Percentiles rank a stretch among this genome's conserved stretches.
phyloP scores from a whole-genome alignment of 371 early-diverging fungal species.

The Rhizopus stolonifer region DNA sequence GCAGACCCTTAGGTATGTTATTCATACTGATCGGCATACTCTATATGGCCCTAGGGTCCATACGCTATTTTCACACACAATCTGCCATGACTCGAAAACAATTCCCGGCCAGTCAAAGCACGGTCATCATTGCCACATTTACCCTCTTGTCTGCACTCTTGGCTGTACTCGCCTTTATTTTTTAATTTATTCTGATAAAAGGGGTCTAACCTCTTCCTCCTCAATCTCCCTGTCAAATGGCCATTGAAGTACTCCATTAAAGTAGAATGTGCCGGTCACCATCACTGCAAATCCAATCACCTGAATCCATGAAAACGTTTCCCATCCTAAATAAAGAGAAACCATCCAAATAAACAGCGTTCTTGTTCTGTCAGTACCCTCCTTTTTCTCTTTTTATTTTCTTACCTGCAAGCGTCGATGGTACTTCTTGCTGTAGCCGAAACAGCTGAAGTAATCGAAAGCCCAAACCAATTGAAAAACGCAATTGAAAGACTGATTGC shows the following conservation, averaged over 20 bases:
- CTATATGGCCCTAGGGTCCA: slow-evolving; percentile 61
- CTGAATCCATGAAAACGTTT: slow-evolving; percentile 87
- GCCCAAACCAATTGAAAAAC: slow-evolving; percentile 93
- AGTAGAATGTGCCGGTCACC: slow-evolving; percentile 89
- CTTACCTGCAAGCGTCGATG: slow-evolving; percentile 87
- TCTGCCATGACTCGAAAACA: slow-evolving; percentile 59
- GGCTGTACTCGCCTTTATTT: slow-evolving; percentile 6
- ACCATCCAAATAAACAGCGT: slow-evolving; percentile 96
- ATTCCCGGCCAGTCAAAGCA: slow-evolving; percentile 69
- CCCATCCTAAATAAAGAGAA: slow-evolving; percentile 90
- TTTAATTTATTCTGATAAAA: slow-evolving; percentile 20
- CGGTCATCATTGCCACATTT: slow-evolving; percentile 44
- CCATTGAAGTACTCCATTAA: slow-evolving; percentile 78
- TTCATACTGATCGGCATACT: slow-evolving; percentile 65
- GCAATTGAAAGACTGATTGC: slow-evolving; percentile 86
- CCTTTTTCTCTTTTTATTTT: slow-evolving; percentile 1
- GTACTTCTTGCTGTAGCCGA: slow-evolving; percentile 90
- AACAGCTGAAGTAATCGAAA: slow-evolving; percentile 83
- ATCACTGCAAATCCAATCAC: slow-evolving; percentile 81
- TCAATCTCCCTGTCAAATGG: slow-evolving; percentile 31
- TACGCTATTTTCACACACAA: slow-evolving; percentile 72
- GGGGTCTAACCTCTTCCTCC: slow-evolving; percentile 30
- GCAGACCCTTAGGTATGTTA: slow-evolving; percentile 44
- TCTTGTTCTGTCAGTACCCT: slow-evolving; percentile 29
- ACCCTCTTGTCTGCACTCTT: slow-evolving; percentile 36